phyloP scores from a whole-genome alignment of 805 yeast species.

The Sugiyamaella smithiae region DNA sequence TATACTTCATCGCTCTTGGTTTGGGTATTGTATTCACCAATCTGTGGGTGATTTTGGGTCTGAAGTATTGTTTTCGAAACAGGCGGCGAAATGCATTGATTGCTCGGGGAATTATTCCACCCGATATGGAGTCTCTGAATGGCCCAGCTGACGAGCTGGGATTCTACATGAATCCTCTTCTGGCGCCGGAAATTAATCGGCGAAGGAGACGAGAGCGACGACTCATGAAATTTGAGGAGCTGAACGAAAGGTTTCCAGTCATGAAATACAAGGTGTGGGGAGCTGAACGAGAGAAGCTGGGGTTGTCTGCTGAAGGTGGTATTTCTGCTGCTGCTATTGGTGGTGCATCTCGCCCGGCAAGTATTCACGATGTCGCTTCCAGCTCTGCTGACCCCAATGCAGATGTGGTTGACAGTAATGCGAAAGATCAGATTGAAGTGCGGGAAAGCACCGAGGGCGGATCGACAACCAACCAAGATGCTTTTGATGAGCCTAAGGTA shows the following conservation, averaged over 20 bases:
- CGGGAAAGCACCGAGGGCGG: neutral
- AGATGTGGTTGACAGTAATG: neutral
- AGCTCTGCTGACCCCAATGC: neutral
- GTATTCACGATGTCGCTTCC: conserved; percentile 1
- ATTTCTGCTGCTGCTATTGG: conserved; percentile 10
- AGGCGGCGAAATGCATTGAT: conserved; percentile 24
- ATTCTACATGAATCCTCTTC: conserved; percentile 19
- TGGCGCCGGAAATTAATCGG: conserved; percentile 18
- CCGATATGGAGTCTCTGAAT: conserved; percentile 12
- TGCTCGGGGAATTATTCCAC: conserved; percentile 12
- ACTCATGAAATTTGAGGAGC: conserved; percentile 29
- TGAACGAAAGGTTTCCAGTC: conserved; percentile 33
- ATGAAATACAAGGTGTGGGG: conserved; percentile 33
- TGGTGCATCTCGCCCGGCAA: conserved; percentile 6
- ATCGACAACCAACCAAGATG: neutral
- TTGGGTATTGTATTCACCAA: conserved; percentile 36
- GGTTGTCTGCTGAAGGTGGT: conserved; percentile 23
- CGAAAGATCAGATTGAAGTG: too few relatives aligned
- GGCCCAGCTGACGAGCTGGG: conserved; percentile 15
- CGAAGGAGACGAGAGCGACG: conserved; percentile 26
- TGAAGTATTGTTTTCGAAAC: conserved; percentile 32
- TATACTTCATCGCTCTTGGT: conserved; percentile 38
- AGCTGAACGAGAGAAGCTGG: conserved; percentile 24
- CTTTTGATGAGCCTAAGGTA: too few relatives aligned
- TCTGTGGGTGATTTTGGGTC: conserved; percentile 36